phyloP scores from a whole-genome alignment of 495 filamentous ascomycete genomes.

The Trichoderma reesei region DNA sequence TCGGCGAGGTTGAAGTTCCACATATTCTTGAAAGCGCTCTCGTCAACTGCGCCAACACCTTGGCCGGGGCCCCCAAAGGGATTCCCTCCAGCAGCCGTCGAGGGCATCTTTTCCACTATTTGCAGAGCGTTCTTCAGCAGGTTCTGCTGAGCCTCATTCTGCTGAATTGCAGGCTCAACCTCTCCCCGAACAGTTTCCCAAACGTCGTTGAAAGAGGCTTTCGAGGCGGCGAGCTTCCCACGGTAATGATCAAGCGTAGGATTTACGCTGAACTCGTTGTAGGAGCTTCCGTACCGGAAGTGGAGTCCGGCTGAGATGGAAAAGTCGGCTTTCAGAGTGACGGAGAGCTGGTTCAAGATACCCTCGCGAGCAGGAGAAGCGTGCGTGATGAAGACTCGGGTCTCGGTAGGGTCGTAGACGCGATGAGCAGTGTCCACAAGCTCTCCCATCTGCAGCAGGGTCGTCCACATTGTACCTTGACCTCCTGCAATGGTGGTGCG shows the following conservation, averaged over 20 bases:
- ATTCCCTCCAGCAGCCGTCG: constrained; percentile 85
- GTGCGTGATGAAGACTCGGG: constrained; percentile 95
- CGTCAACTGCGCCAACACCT: constrained; percentile 78
- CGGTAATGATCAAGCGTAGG: constrained; percentile 97
- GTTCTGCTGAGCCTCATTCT: constrained; percentile 87
- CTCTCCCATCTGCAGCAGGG: constrained; percentile 95
- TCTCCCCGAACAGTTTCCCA: constrained; percentile 98
- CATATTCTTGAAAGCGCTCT: constrained; percentile 99
- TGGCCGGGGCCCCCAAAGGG: constrained; percentile 87
- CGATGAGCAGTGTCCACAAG: constrained; percentile 95
- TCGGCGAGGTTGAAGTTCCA: constrained; percentile 99
- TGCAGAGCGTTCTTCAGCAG: constrained; percentile 81
- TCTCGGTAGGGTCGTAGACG: constrained; percentile 96
- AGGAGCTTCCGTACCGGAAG: constrained; percentile 97
- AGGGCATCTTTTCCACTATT: constrained; percentile 93
- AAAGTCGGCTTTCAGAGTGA: constrained; percentile 96
- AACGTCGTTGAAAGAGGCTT: constrained; percentile 97
- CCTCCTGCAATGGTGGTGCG: constrained; percentile 96
- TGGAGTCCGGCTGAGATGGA: constrained; percentile 96
- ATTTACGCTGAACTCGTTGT: constrained; percentile 99
- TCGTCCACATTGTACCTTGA: constrained; percentile 99
- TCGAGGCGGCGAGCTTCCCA: constrained; percentile 97
- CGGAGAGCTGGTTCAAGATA: constrained; percentile 94
- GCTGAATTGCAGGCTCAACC: constrained; percentile 83
- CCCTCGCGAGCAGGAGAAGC: constrained; percentile 95